These are phyloP conservation scores for Cystoderma amianthinum DNA, from an alignment of 768 basidiomycete species.

Conservation along the genomic window DNA sequence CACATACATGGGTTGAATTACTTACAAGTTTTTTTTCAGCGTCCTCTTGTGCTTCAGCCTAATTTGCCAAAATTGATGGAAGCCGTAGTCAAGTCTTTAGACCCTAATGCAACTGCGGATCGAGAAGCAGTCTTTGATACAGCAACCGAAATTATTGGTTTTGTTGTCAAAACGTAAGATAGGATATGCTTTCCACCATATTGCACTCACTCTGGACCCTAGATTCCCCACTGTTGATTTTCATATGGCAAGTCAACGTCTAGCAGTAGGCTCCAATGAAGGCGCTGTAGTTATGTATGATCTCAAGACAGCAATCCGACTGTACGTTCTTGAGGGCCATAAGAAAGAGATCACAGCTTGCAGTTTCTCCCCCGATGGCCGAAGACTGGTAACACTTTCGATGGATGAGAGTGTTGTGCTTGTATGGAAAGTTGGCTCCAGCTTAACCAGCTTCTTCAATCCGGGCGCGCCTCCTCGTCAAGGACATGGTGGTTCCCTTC, in stretches of 20 bases:
- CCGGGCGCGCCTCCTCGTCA: constrained; percentile 90
- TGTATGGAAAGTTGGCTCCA: constrained; percentile 95
- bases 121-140: constrained; percentile 85
- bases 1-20: background rate
- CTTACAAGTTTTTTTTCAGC: constrained; percentile 30
- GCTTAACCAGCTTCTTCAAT: constrained; percentile 84
- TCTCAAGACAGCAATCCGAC: constrained; percentile 87
- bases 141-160: constrained; percentile 90
- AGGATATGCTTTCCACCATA: constrained; percentile 16
- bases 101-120: constrained; percentile 74
- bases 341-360: constrained; percentile 74
- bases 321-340: constrained; percentile 94
- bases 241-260: constrained; percentile 76
- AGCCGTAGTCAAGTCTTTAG: constrained; percentile 93
- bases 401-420: constrained; percentile 79
- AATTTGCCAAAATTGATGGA: constrained; percentile 85
- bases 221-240: constrained; percentile 96
- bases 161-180: constrained; percentile 97
- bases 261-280: constrained; percentile 91
- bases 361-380: constrained; percentile 91
- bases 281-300: constrained; percentile 96
- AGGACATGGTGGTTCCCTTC: constrained; percentile 72
- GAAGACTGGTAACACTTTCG: constrained; percentile 81
- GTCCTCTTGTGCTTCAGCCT: constrained; percentile 78
- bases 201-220: background rate